These are phyloP conservation scores for Colletotrichum destructivum DNA, from an alignment of 2,329 filamentous ascomycete genomes.

Conservation along the genomic window DNA sequence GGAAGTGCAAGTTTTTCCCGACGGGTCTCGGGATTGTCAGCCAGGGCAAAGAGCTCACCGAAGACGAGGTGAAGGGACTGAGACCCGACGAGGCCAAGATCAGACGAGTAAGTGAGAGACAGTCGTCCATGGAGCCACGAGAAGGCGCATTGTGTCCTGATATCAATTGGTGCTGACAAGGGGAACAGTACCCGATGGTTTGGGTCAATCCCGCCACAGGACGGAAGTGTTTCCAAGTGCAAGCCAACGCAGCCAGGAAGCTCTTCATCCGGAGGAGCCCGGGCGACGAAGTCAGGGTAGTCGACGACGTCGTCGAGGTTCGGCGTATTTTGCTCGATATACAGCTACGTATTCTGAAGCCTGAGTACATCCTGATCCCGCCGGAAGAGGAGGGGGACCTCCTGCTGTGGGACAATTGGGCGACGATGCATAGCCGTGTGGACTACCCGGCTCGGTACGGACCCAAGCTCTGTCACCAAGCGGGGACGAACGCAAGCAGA, in stretches of 20 bases:
- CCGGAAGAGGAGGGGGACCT: constrained; percentile 60
- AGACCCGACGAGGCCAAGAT: not conserved
- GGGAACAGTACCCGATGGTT: constrained; percentile 58
- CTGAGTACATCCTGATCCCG: constrained; percentile 59
- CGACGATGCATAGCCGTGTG: constrained; percentile 59
- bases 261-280: constrained; percentile 55
- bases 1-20: constrained; percentile 55
- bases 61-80: constrained; percentile 52
- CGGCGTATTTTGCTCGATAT: constrained; percentile 53
- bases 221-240: constrained; percentile 60
- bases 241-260: constrained; percentile 56
- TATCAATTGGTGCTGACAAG: not conserved
- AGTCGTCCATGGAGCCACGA: not conserved
- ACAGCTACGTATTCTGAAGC: constrained; percentile 56
- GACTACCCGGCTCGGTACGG: constrained; percentile 53
- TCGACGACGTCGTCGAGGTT: constrained; percentile 58
- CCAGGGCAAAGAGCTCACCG: constrained; percentile 56
- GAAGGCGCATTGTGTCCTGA: not conserved
- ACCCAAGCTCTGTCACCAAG: constrained; percentile 24
- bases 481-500: constrained; percentile 4
- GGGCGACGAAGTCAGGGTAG: constrained; percentile 51
- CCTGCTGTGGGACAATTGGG: constrained; percentile 61
- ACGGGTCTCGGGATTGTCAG: constrained; percentile 58
- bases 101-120: constrained; percentile 49
- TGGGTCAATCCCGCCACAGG: constrained; percentile 61